These are phyloP conservation scores for Acrodontium crateriforme DNA, from an alignment of 2,329 filamentous ascomycete species.

Conservation along the genomic window DNA sequence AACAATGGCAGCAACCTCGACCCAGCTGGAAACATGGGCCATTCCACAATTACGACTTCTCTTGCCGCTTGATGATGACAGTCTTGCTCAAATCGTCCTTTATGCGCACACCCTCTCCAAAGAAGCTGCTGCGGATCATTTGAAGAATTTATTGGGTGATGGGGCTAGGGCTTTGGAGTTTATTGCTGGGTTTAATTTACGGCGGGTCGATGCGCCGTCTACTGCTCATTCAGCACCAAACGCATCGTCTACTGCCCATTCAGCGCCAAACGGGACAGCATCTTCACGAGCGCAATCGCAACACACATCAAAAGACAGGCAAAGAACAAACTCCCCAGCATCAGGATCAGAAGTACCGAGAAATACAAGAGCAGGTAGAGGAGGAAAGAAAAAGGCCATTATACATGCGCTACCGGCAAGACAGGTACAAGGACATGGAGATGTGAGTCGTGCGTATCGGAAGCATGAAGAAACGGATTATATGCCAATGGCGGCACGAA, in stretches of 20 bases:
- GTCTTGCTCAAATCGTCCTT: constrained; percentile 69
- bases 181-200: constrained; percentile 61
- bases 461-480: constrained; percentile 68
- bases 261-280: constrained; percentile 9
- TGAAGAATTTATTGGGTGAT: constrained; percentile 78
- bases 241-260: constrained; percentile 6
- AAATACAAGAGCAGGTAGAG: constrained; percentile 16
- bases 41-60: constrained; percentile 62
- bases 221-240: constrained; percentile 9
- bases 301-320: constrained; percentile 2
- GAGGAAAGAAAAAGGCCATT: constrained; percentile 28
- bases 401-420: constrained; percentile 26
- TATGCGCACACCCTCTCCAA: constrained; percentile 69
- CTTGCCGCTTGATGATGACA: constrained; percentile 71
- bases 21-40: constrained; percentile 37
- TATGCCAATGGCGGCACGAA: constrained; percentile 40
- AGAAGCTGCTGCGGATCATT: constrained; percentile 65
- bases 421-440: constrained; percentile 44
- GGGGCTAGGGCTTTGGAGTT: constrained; percentile 62
- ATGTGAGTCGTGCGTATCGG: constrained; percentile 55
- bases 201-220: constrained; percentile 29
- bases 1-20: too few species aligned
- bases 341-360: constrained; percentile 11
- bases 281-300: constrained; percentile 1
- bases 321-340: constrained; percentile 6